Conservation (phyloP, 2,329 filamentous ascomycete genomes). For the Polytolypa hystricis region DNA sequence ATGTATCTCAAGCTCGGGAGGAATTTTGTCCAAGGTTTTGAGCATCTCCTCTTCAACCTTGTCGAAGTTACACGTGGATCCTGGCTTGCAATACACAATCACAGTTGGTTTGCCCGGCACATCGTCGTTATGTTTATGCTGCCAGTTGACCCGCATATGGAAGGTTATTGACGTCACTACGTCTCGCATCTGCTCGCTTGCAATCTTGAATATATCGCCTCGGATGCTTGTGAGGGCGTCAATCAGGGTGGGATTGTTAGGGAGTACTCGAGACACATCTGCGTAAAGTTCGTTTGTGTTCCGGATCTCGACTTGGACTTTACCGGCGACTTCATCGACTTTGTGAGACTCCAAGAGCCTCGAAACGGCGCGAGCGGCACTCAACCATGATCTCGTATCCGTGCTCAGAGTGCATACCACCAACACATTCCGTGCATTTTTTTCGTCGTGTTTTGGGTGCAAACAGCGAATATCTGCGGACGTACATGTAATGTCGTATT, state of each 20-base stretch:
- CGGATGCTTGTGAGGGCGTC: background rate
- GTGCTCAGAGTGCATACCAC: background rate
- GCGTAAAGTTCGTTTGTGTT: background rate
- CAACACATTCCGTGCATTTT: background rate
- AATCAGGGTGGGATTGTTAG: background rate
- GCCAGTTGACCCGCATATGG: background rate
- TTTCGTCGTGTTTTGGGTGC: background rate
- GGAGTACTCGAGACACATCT: background rate
- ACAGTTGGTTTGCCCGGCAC: background rate
- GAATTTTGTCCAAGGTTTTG: background rate
- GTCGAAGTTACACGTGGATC: background rate
- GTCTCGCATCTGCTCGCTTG: background rate
- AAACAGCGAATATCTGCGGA: background rate
- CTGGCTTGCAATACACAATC: slow-evolving; percentile 1
- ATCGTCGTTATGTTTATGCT: no score
- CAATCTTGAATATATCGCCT: background rate
- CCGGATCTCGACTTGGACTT: slow-evolving; percentile 1
- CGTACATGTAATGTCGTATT: background rate
- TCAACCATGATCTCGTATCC: background rate
- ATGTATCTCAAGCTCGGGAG: slow-evolving; percentile 1
- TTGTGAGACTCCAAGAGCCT: background rate
- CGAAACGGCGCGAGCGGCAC: background rate
- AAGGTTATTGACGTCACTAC: background rate
- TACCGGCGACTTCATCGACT: background rate
- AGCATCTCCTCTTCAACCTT: background rate